Evolutionary conservation across 306 rosid species (phyloP).

Genomic region (Ochetophila trinervis): DNA sequence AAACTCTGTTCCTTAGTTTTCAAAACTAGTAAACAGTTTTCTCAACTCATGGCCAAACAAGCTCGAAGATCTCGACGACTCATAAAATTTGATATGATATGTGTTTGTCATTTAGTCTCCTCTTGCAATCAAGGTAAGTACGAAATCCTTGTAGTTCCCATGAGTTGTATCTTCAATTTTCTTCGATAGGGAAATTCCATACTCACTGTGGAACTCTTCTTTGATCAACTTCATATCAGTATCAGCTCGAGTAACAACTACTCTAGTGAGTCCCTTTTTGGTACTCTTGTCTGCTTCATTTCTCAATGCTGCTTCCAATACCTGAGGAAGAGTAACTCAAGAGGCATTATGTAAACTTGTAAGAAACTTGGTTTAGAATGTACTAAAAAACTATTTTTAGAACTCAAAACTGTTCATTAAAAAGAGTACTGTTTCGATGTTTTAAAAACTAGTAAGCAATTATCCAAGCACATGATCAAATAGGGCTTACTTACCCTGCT

Average conservation of each 20-base stretch:
- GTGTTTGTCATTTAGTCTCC: conserved; percentile 26
- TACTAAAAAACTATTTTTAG: no score
- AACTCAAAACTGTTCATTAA: no score
- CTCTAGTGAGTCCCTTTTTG: conserved; percentile 72
- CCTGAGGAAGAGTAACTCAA: conserved; percentile 24
- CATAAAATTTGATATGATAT: neutral
- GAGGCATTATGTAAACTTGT: no score
- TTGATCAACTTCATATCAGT: conserved; percentile 62
- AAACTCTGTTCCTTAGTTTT: no score
- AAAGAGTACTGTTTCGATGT: neutral
- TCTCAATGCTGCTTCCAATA: conserved; percentile 54
- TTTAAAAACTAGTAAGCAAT: neutral
- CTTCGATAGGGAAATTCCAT: conserved; percentile 52
- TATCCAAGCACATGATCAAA: neutral
- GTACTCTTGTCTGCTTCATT: conserved; percentile 50
- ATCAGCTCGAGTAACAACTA: conserved; percentile 79
- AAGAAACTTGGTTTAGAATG: no score
- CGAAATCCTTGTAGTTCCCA: conserved; percentile 86
- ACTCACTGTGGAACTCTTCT: conserved; percentile 41
- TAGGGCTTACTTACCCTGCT: conserved; percentile 46
- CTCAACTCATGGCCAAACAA: neutral
- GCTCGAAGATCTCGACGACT: neutral
- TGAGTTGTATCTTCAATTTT: conserved; percentile 58
- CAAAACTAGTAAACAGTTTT: no score
- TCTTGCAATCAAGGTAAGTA: conserved; percentile 61